phyloP scores from a whole-genome alignment of 352 stramenopile species.

The Elongisporangium undulatum region DNA sequence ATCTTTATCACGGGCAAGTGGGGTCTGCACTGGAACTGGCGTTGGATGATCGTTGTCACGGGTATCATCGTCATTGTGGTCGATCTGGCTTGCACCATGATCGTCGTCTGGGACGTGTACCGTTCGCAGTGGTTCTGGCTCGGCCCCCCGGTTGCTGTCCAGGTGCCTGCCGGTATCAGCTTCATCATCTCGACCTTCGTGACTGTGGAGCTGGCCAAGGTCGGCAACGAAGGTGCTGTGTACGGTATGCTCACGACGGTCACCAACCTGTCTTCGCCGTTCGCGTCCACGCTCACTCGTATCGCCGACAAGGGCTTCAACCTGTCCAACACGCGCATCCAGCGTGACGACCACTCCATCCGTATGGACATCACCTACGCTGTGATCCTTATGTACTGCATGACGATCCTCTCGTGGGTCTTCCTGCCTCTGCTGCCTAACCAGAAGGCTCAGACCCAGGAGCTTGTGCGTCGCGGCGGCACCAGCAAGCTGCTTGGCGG shows the following conservation, averaged over 20 bases:
- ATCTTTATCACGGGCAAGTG: constrained; percentile 18
- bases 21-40: constrained; percentile 38
- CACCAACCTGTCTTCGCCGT: constrained; percentile 31
- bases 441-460: constrained; percentile 28
- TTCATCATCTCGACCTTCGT: constrained; percentile 41
- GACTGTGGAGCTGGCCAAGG: constrained; percentile 42
- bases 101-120: constrained; percentile 29
- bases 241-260: constrained; percentile 37
- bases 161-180: constrained; percentile 21
- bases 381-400: constrained; percentile 30
- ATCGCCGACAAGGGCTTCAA: constrained; percentile 24
- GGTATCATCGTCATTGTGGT: constrained; percentile 21
- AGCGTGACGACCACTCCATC: constrained; percentile 21
- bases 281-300: constrained; percentile 32
- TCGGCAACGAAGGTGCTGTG: constrained; percentile 36
- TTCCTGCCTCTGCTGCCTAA: constrained; percentile 37
- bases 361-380: constrained; percentile 30
- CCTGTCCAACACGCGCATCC: constrained; percentile 30
- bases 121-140: constrained; percentile 43
- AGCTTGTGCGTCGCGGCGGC: constrained; percentile 12
- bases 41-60: constrained; percentile 18
- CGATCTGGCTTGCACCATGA: constrained; percentile 23
- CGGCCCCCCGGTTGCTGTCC: constrained; percentile 26
- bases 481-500: constrained; percentile 18
- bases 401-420: constrained; percentile 21